Evolutionary conservation across 1,284 basidiomycete species (phyloP), one percentile per base, ranked within the genome.

Genomic region (Malassezia brasiliensis): DNA sequence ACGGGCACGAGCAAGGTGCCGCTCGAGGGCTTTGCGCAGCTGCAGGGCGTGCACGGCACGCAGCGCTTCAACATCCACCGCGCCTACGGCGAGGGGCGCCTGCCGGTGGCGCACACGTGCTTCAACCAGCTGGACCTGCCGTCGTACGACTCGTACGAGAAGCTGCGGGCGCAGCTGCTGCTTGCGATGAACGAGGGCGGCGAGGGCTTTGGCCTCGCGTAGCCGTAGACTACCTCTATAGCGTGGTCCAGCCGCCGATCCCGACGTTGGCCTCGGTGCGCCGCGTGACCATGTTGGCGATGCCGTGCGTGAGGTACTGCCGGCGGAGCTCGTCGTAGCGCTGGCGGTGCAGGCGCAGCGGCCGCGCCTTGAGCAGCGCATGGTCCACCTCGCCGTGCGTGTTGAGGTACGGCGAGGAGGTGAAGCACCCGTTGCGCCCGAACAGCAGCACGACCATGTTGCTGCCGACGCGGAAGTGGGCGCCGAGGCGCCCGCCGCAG

Each of bases 31-130:
- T 96, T 96, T 76, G 83, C 84, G 30, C 90, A 94, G 60, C 78
- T 96, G 22, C 89, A 94, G 63, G 91, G 91, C 36, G 88, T 93
- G 1, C 88, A 91, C 69, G 91, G 93, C 49, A 86, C 85, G 1
- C 94, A 96, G 74, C 83, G 87, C 62, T 96, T 98, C 79, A 94
- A 90, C 48, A 94, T 98, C 61, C 91, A 96, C 76, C 84, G 86
- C 68, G 87, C 87, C 36, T 89, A 89, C 64, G 87, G 87, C n/a
- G 85, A 85, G 2, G 86, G 90, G 71, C 81, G 88, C 52, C 79
- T 91, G 59, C 88, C 88, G 38, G 87, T 88, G 67, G 88, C 89
- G 38, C 90, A 93, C 75, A 93, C 89, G 45, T 93, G 88, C 60
- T 76, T 75, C 59, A 78, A 78, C 60, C 77, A 77, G 64, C 61